phyloP scores from a whole-genome alignment of 768 basidiomycete genomes.

The Galerina marginata region DNA sequence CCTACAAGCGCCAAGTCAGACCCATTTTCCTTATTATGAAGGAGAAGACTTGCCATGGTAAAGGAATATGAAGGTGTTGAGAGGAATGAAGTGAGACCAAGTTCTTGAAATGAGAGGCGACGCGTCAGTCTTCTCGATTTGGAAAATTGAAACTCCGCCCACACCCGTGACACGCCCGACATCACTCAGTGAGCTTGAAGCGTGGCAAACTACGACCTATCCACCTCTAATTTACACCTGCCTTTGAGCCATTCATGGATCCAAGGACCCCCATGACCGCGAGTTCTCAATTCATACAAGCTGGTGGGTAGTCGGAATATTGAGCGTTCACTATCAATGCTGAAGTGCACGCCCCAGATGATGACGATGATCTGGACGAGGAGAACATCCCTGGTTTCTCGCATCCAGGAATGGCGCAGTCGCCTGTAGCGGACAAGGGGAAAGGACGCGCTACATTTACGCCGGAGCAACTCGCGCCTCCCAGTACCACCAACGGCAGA shows the following conservation, averaged over 20 bases:
- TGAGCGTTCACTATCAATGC: background rate
- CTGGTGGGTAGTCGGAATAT: conserved; percentile 48
- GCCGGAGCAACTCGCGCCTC: conserved; percentile 55
- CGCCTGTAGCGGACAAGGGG: conserved; percentile 65
- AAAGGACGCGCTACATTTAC: conserved; percentile 65
- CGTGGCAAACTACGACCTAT: conserved; percentile 30
- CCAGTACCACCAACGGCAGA: conserved; percentile 38
- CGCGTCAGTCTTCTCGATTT: conserved; percentile 34
- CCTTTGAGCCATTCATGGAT: conserved; percentile 37
- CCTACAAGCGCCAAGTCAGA: conserved; percentile 45
- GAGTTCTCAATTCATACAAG: conserved; percentile 80
- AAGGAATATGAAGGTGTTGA: conserved; percentile 13
- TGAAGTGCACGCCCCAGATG: conserved; percentile 33
- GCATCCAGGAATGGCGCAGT: conserved; percentile 56
- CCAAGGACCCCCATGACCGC: conserved; percentile 60
- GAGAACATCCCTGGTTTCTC: conserved; percentile 82
- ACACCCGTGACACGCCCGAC: conserved; percentile 25
- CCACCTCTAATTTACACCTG: background rate
- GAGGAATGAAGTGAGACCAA: conserved; percentile 30
- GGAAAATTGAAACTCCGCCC: conserved; percentile 33
- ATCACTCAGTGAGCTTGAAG: conserved; percentile 25
- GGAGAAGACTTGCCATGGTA: conserved; percentile 33
- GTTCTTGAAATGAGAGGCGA: conserved; percentile 19
- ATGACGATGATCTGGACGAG: conserved; percentile 85
- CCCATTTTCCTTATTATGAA: background rate